Evolutionary conservation across 371 early-diverging fungal genomes (phyloP), one percentile per base, ranked within the genome.

Genomic region (Syncephalastrum racemosum): DNA sequence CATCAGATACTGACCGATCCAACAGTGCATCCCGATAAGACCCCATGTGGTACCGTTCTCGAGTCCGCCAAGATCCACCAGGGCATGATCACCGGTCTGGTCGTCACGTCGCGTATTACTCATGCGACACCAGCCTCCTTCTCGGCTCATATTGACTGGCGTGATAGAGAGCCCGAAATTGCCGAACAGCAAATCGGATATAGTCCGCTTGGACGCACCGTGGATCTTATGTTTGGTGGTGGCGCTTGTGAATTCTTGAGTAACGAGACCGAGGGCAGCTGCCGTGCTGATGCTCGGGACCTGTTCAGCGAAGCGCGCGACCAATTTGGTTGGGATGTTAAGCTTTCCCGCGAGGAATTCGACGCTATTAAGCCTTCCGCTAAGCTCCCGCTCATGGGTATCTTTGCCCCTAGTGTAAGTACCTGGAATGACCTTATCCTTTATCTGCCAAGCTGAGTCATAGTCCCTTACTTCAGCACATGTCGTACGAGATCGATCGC

Each of bases 401-500:
- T 94, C 5, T 92, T 96, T 65, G 68, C 91, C 4, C 60, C 74
- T 13, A 85, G 82, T 54, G 77, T 69, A 67, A 67, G 63, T 57
- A 15, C 5, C 46, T 22, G 22, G 6, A 25, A 27, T 14, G 46
- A 25, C 6, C 0, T 14, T 2, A 10, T 20, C 2, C 12, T 23
- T 23, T 58, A 12, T 2, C 31, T 16, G 23, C 43, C 8, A 19
- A 19, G 12, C 12, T 15, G 36, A 31, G 13, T 51, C 6, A 22
- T 4, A 25, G 20, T 25, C 40, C 3, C 7, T 10, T 5, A 2
- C 10, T 2, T 31, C 27, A 81, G 82, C 91, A 98, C 71, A 92
- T 98, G 96, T 66, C 80, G 8, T 98, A 85, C 63, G 89, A 90
- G 39, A 92, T 98, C 45, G 98, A 98, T 66, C 79, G 95, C 25